Conservation (phyloP, 768 basidiomycete species). For the Lactarius evosmus region DNA sequence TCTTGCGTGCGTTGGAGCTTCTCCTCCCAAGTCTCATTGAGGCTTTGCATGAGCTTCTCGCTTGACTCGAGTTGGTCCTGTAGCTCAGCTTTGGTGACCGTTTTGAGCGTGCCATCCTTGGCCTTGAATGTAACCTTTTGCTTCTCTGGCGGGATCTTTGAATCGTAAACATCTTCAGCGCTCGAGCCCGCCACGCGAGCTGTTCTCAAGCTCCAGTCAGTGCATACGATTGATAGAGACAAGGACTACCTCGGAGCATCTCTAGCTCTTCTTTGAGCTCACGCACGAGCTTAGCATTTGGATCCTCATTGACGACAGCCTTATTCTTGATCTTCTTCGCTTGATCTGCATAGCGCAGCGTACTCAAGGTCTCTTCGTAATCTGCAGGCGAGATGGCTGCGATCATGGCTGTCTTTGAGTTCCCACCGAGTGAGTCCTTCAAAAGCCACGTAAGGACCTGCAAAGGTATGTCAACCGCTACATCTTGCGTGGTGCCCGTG, state of each 20-base stretch:
- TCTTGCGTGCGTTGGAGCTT: constrained; percentile 88
- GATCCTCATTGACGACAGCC: constrained; percentile 98
- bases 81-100: constrained; percentile 94
- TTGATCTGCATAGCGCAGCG: constrained; percentile 95
- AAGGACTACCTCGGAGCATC: constrained; percentile 68
- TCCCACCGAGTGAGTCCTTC: constrained; percentile 96
- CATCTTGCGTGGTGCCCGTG: neutral
- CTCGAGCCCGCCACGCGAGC: constrained; percentile 70
- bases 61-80: constrained; percentile 95
- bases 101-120: constrained; percentile 90
- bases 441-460: constrained; percentile 96
- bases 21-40: constrained; percentile 97
- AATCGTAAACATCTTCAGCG: constrained; percentile 78
- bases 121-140: constrained; percentile 95
- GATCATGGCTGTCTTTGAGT: constrained; percentile 99
- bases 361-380: constrained; percentile 96
- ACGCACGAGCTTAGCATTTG: constrained; percentile 96
- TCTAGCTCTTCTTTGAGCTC: constrained; percentile 99
- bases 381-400: constrained; percentile 98
- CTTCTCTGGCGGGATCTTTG: constrained; percentile 84
- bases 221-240: constrained; percentile 24
- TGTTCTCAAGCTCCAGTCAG: constrained; percentile 32
- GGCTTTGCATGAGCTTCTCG: constrained; percentile 90
- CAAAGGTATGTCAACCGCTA: constrained; percentile 1
- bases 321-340: constrained; percentile 99